Base-by-base conservation (phyloP, 345 rosid genomes). In the Salix exigua region DNA sequence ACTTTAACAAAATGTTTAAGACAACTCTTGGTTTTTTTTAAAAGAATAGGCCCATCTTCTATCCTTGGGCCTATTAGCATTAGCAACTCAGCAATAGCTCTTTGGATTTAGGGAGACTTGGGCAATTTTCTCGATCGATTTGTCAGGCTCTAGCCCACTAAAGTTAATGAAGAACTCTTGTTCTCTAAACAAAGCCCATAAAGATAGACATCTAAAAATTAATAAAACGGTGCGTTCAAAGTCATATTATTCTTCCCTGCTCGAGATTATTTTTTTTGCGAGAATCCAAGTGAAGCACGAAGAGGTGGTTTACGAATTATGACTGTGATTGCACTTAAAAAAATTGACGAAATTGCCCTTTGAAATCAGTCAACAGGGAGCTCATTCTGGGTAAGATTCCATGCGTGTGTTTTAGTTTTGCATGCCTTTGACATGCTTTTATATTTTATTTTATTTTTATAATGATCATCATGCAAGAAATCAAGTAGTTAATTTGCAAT, bases 201-300 rank as follows among this genome's bases (percentile, higher is more conserved):
- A 12, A 37, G n/a, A 31, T 5, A 11, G 28, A 17, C n/a, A 37
- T 37, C 71, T 46, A 0, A 28, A 13, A 11, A 14, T 21, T 40
- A 6, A 6, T 9, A 51, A 37, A 72, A 60, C 75, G 53, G 67
- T 60, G 40, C 75, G 75, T 72, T 25, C 40, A 1, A 10, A 30
- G 53, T 10, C 23, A 40, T 17, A 8, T 2, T 13, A 42, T 16
- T 58, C 13, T 26, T 48, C 7, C 6, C 6, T 16, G 26, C 7
- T 38, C 13, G 14, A 33, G 37, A 33, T 5, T 33, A 0, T 33
- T 33, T 33, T 33, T 33, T 33, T 33, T 33, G 62, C 26, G 58
- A 62, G 70, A 64, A 73, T 63, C 26, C 70, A 63, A 66, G 42
- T 30, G 61, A 63, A 73, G 37, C 76, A 42, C 37, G 51, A 23